Percentiles rank a stretch among this genome's conserved stretches.
phyloP scores from a whole-genome alignment of 176 grass and related monocot genomes.

The Guadua angustifolia region DNA sequence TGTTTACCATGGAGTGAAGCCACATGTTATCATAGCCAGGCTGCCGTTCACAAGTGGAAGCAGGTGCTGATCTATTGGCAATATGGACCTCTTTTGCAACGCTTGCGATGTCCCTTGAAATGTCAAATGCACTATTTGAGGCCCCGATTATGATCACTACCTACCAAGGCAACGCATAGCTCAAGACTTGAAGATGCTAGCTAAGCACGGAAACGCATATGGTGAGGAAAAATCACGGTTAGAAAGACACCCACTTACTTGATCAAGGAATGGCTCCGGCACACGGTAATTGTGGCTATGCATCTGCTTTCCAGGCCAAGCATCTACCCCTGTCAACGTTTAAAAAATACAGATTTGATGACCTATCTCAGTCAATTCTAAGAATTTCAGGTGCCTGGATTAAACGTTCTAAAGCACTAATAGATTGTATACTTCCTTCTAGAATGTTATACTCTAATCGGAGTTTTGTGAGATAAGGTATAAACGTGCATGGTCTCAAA shows the following conservation, averaged over 20 bases:
- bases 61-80: slow-evolving; percentile 55
- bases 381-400: not conserved
- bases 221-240: not conserved
- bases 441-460: too few species aligned
- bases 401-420: not conserved
- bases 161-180: slow-evolving; percentile 27
- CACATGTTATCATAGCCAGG: slow-evolving; percentile 78
- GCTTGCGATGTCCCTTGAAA: slow-evolving; percentile 65
- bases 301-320: slow-evolving; percentile 58
- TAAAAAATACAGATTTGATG: not conserved
- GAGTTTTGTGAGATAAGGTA: too few species aligned
- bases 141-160: slow-evolving; percentile 69
- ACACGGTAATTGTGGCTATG: too few species aligned
- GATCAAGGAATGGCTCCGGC: too few species aligned
- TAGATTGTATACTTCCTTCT: not conserved
- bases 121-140: slow-evolving; percentile 67
- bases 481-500: too few species aligned
- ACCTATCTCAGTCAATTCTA: not conserved
- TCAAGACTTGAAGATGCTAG: not conserved
- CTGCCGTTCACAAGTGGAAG: slow-evolving; percentile 45
- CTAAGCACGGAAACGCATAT: not conserved
- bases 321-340: slow-evolving; percentile 49
- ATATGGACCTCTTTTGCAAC: slow-evolving; percentile 75
- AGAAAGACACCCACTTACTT: slow-evolving; percentile 57
- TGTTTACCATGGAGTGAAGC: slow-evolving; percentile 82